Evolutionary conservation across 1,284 basidiomycete species (phyloP), one percentile per base, ranked within the genome.

Genomic region (Inonotus obliquus): DNA sequence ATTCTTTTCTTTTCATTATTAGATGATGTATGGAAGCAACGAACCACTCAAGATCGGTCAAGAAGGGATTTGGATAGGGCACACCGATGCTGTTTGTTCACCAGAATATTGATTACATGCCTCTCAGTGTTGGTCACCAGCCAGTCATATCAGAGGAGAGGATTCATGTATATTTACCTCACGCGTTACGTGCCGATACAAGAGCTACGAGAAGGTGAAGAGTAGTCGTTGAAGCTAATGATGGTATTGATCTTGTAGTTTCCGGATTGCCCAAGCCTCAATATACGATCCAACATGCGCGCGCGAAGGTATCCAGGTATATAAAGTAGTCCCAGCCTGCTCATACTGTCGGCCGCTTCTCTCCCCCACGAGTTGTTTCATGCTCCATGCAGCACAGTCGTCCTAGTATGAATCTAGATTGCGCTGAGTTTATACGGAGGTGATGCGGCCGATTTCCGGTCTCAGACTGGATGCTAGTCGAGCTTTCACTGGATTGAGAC

Each of bases 81-180:
- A 19, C 27, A 6, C 85, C 86, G 4, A 90, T 89, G 87, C 78
- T 92, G 19, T 92, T 93, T 67, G 86, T 92, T 52, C 84, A 84
- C 62, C 89, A 92, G 73, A 76, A 72, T 54, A 84, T 89, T 53
- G 74, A 82, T 7, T 65, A 63, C 11, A 35, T 27, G 14, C 53
- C 56, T 13, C 25, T 55, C 14, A 17, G n/a, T 21, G 19, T 2
- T n/a, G 27, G 51, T 35, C 25, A 54, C 69, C 59, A 5, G 76
- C 80, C 23, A 83, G 68, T 67, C 51, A 27, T 93, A 17, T 74
- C 77, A 29, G 91, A 93, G 75, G 83, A 87, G 62, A 75, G 91
- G 65, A 80, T 81, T 1, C 91, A 93, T 74, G 91, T 93, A 0
- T 94, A 91, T 72, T 78, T 91, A 44, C 75, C 71, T 32, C 51